Percentiles rank a stretch among this genome's conserved stretches.
Conservation (phyloP, 129 eudicot species). For the Solidago caesia region DNA sequence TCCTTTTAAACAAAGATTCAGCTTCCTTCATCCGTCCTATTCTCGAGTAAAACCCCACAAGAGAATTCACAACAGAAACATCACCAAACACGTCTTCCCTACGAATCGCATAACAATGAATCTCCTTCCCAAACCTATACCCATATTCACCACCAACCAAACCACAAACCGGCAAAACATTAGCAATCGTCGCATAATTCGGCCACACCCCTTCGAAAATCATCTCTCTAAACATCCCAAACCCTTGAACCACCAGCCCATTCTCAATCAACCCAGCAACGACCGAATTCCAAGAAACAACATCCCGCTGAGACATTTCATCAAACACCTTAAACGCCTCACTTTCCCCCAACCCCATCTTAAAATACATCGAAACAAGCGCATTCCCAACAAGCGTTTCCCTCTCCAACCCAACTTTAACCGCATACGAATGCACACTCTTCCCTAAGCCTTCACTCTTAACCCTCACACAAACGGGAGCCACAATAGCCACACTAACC, state of each 20-base stretch:
- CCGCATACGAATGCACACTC: conserved; percentile 58
- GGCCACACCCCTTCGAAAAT: conserved; percentile 44
- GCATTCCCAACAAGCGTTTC: conserved; percentile 77
- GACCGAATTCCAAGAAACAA: conserved; percentile 81
- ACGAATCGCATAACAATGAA: conserved; percentile 55
- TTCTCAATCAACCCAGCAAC: conserved; percentile 84
- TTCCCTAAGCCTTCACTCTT: conserved; percentile 49
- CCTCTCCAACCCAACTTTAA: conserved; percentile 61
- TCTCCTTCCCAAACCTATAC: conserved; percentile 49
- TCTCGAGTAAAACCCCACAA: conserved; percentile 70
- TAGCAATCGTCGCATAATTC: conserved; percentile 80
- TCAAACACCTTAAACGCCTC: conserved; percentile 52
- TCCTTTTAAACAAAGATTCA: conserved; percentile 46
- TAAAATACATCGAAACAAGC: conserved; percentile 77
- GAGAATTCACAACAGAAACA: conserved; percentile 60
- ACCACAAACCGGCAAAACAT: conserved; percentile 62
- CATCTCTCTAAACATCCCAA: conserved; percentile 57
- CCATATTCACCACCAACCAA: conserved; percentile 32
- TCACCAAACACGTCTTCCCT: conserved; percentile 48
- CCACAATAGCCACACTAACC: conserved; percentile 67
- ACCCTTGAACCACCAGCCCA: conserved; percentile 51
- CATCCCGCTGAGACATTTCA: conserved; percentile 66
- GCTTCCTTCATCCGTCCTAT: conserved; percentile 45
- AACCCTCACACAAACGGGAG: conserved; percentile 68
- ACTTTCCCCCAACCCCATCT: conserved; percentile 48